A percentile compares a stretch with the other conserved stretches of the same genome.
phyloP scores from a whole-genome alignment of 2,329 filamentous ascomycete species.

The Neofusicoccum cordaticola region DNA sequence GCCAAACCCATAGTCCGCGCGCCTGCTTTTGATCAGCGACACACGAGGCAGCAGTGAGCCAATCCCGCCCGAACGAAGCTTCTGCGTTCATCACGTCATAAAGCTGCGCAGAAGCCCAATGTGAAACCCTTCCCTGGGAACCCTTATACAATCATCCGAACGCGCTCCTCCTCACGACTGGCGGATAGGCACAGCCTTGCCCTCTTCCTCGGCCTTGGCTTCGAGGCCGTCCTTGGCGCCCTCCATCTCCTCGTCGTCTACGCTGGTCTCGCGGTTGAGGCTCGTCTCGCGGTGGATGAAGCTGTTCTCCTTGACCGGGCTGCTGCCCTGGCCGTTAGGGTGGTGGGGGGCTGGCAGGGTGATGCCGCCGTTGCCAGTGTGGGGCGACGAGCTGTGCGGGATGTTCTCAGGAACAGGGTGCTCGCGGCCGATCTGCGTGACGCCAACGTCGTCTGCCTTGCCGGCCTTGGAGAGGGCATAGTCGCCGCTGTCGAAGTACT shows the following conservation, averaged over 20 bases:
- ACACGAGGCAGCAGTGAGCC: conserved; percentile 8
- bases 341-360: conserved; percentile 30
- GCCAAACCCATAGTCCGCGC: conserved; percentile 16
- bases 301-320: conserved; percentile 87
- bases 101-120: conserved; percentile 13
- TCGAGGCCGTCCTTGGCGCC: conserved; percentile 38
- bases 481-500: conserved; percentile 93
- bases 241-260: conserved; percentile 46
- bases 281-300: conserved; percentile 82
- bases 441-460: conserved; percentile 90
- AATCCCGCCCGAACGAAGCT: conserved; percentile 5
- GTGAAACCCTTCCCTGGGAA: conserved; percentile 3
- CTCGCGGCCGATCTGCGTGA: conserved; percentile 89
- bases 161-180: conserved; percentile 11
- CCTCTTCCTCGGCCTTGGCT: conserved; percentile 27
- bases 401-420: conserved; percentile 95
- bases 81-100: conserved; percentile 15
- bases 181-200: conserved; percentile 17
- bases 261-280: conserved; percentile 71
- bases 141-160: background rate
- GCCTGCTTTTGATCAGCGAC: conserved; percentile 17
- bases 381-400: conserved; percentile 75
- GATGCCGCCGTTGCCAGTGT: conserved; percentile 27
- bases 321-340: conserved; percentile 57
- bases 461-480: conserved; percentile 96